Percentiles rank a stretch among this genome's conserved stretches.
These are phyloP conservation scores for Exsudoporus floridanus DNA, from an alignment of 1,284 basidiomycete species.

Conservation along the genomic window DNA sequence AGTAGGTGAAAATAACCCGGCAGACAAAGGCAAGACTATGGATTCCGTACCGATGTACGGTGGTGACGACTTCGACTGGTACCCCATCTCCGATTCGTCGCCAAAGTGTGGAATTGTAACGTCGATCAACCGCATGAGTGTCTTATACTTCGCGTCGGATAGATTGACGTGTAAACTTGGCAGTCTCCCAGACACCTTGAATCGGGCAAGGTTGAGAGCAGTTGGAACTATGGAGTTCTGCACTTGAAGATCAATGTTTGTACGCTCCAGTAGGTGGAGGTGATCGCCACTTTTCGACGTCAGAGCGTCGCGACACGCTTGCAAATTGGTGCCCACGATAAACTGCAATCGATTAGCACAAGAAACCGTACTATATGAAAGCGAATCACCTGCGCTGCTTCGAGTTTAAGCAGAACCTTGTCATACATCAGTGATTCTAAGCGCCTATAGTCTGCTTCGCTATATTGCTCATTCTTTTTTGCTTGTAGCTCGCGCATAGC, in stretches of 20 bases:
- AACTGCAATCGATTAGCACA: constrained; percentile 55
- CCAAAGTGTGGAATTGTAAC: constrained; percentile 87
- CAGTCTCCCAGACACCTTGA: constrained; percentile 91
- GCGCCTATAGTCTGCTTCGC: constrained; percentile 84
- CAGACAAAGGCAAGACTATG: constrained; percentile 50
- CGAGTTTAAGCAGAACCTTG: constrained; percentile 80
- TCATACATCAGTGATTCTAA: constrained; percentile 98
- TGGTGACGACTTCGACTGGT: constrained; percentile 28
- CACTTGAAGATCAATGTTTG: constrained; percentile 88
- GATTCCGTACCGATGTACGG: constrained; percentile 29
- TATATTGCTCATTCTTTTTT: constrained; percentile 87
- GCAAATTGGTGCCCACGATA: constrained; percentile 83
- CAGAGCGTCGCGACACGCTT: constrained; percentile 80
- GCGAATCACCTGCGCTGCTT: constrained; percentile 79
- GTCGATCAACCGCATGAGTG: constrained; percentile 91
- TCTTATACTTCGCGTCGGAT: constrained; percentile 95
- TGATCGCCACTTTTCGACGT: constrained; percentile 56
- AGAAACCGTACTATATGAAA: background rate
- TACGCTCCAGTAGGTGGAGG: constrained; percentile 90
- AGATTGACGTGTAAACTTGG: constrained; percentile 91
- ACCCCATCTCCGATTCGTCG: constrained; percentile 41
- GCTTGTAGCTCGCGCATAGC: constrained; percentile 78
- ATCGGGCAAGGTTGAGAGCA: constrained; percentile 81
- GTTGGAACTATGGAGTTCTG: constrained; percentile 94
- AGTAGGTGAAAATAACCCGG: constrained; percentile 52